Evolutionary conservation across 164 flowering plant genomes (phyloP).

Genomic region (Magnolia kwangsiensis): DNA sequence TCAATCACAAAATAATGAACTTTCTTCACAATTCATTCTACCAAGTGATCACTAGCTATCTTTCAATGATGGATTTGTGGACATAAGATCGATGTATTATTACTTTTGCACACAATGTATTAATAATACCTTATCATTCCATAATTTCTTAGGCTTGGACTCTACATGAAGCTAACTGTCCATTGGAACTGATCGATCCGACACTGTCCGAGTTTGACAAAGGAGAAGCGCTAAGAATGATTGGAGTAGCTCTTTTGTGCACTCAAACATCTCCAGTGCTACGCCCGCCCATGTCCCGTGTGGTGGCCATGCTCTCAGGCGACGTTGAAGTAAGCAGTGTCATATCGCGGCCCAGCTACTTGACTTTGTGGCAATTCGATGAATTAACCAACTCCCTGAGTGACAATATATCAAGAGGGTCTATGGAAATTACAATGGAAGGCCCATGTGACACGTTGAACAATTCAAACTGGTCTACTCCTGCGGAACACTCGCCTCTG

Average conservation of each 20-base stretch:
- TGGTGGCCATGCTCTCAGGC: slow-evolving; percentile 46
- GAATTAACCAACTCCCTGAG: slow-evolving; percentile 26
- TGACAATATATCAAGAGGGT: neutral
- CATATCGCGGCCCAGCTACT: slow-evolving; percentile 34
- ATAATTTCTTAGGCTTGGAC: slow-evolving; percentile 41
- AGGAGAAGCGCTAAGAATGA: slow-evolving; percentile 30
- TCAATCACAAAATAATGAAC: no score
- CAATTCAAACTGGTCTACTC: no score
- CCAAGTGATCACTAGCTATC: no score
- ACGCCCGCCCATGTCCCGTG: slow-evolving; percentile 43
- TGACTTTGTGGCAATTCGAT: slow-evolving; percentile 33
- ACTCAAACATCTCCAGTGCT: slow-evolving; percentile 41
- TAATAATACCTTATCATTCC: neutral
- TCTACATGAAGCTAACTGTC: slow-evolving; percentile 33
- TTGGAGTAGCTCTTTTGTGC: slow-evolving; percentile 47
- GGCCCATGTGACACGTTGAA: no score
- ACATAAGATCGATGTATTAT: neutral
- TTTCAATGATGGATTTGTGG: no score
- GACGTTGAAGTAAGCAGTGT: slow-evolving; percentile 34
- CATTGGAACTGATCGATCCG: slow-evolving; percentile 41
- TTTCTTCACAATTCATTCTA: no score
- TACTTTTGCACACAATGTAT: neutral
- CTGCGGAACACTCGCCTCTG: no score
- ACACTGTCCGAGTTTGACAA: slow-evolving; percentile 23
- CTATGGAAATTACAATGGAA: neutral